Evolutionary conservation across 345 rosid species (phyloP), one percentile per base, ranked within the genome.

Genomic region (Populus euphratica): DNA sequence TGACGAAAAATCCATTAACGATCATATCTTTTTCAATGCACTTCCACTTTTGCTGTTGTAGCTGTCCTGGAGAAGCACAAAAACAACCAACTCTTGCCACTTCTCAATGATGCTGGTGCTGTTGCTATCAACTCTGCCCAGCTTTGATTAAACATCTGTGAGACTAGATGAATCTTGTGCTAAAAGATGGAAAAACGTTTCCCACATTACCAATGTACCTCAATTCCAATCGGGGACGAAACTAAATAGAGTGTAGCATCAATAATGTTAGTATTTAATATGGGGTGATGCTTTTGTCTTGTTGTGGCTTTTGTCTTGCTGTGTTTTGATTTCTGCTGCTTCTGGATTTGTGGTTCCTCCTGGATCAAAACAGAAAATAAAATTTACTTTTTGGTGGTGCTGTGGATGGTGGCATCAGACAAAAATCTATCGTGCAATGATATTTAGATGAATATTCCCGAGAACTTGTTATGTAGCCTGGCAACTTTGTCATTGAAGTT

Each of bases 61-160:
- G 97, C 70, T 67, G 80, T 86, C 8, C 27, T 85, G 49, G 93
- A 80, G 68, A 86, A 74, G 87, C 77, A 92, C 80, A 87, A 79
- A 44, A 75, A 83, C 63, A 93, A 90, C 6, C 80, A 86, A 79
- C 87, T 93, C 59, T 83, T 87, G 83, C 80, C 87, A 21, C 88
- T 91, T 27, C 92, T 91, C 36, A 72, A 76, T 12, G 88, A 90
- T 33, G 94, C 89, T 11, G 94, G 90, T 52, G 91, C 93, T 23
- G 47, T 89, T 2, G 83, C 86, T 10, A 81, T 80, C 59, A 87
- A 75, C 79, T 78, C 88, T 68, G 66, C 91, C 70, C 85, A 78
- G 82, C 77, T 85, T 59, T 83, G 84, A 85, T 65, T 36, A 5
- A 23, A n/a, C 27, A 13, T 10, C 20, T 21, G 35, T 21, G 36